Conservation (phyloP, 176 grass and related monocot genomes). For the Ananas comosus region DNA sequence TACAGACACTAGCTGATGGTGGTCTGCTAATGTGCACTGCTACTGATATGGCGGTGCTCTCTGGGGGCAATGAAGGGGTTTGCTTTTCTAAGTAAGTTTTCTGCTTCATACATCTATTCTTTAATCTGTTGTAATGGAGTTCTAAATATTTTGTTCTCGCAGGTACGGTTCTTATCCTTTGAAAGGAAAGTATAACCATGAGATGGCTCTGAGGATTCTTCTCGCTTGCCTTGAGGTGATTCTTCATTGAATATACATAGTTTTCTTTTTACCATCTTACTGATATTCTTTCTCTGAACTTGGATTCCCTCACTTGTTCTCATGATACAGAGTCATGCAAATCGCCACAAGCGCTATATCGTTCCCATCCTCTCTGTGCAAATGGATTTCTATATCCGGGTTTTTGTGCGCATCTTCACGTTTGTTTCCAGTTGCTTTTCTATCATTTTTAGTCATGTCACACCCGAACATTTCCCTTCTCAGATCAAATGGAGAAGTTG, state of each 20-base stretch:
- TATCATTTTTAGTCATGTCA: not conserved
- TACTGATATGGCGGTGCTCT: slow-evolving; percentile 97
- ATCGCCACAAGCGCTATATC: slow-evolving; percentile 88
- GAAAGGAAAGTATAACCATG: slow-evolving; percentile 93
- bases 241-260: not conserved
- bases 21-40: slow-evolving; percentile 94
- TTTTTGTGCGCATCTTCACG: slow-evolving; percentile 98
- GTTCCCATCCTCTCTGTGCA: slow-evolving; percentile 83
- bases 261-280: not conserved
- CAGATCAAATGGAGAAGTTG: too few species aligned
- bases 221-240: slow-evolving; percentile 93
- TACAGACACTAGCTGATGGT: slow-evolving; percentile 82
- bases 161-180: slow-evolving; percentile 93
- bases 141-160: slow-evolving; percentile 26
- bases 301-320: slow-evolving; percentile 9
- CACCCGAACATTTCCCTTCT: too few species aligned
- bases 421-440: slow-evolving; percentile 33
- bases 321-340: slow-evolving; percentile 81
- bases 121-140: not conserved
- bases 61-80: slow-evolving; percentile 81
- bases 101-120: not conserved
- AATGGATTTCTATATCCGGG: slow-evolving; percentile 98
- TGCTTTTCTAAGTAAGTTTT: slow-evolving; percentile 85
- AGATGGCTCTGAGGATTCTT: slow-evolving; percentile 98
- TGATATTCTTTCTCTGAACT: not conserved